Evolutionary conservation across 768 basidiomycete species (phyloP).

Genomic region (Russula vinacea): DNA sequence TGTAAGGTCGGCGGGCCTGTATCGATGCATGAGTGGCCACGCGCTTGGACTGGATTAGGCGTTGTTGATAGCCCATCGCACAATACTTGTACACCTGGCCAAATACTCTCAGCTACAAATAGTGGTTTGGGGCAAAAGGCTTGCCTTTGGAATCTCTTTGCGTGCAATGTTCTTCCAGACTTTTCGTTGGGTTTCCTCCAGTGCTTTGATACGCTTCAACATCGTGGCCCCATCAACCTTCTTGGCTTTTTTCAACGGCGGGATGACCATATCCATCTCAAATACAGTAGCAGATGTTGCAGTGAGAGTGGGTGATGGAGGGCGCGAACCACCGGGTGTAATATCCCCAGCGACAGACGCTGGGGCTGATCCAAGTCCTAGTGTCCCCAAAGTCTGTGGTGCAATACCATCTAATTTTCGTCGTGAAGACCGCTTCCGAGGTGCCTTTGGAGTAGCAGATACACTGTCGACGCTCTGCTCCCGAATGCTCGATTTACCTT

Average conservation of each 20-base stretch:
- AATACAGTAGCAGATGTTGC: conserved; percentile 60
- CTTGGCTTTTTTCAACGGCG: conserved; percentile 71
- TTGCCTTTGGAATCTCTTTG: conserved; percentile 79
- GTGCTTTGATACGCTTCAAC: conserved; percentile 67
- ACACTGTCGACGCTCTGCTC: conserved; percentile 60
- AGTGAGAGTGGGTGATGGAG: conserved; percentile 59
- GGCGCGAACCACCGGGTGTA: conserved; percentile 68
- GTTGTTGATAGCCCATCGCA: conserved; percentile 59
- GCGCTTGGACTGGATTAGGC: conserved; percentile 69
- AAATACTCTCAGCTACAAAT: conserved; percentile 7
- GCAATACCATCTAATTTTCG: conserved; percentile 55
- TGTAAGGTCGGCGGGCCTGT: conserved; percentile 74
- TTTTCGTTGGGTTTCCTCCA: conserved; percentile 84
- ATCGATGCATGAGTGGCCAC: conserved; percentile 70
- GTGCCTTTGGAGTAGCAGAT: conserved; percentile 48
- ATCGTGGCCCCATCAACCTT: conserved; percentile 70
- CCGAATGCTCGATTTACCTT: conserved; percentile 39
- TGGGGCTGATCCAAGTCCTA: conserved; percentile 53
- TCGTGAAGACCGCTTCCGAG: conserved; percentile 55
- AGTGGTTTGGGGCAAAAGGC: conserved; percentile 11
- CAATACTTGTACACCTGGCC: conserved; percentile 78
- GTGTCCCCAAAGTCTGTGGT: conserved; percentile 50
- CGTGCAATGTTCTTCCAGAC: conserved; percentile 88
- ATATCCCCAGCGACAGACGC: conserved; percentile 60
- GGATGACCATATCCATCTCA: conserved; percentile 66